These are phyloP conservation scores for Trichoderma gracile DNA, from an alignment of 2,329 filamentous ascomycete genomes.

Conservation along the genomic window DNA sequence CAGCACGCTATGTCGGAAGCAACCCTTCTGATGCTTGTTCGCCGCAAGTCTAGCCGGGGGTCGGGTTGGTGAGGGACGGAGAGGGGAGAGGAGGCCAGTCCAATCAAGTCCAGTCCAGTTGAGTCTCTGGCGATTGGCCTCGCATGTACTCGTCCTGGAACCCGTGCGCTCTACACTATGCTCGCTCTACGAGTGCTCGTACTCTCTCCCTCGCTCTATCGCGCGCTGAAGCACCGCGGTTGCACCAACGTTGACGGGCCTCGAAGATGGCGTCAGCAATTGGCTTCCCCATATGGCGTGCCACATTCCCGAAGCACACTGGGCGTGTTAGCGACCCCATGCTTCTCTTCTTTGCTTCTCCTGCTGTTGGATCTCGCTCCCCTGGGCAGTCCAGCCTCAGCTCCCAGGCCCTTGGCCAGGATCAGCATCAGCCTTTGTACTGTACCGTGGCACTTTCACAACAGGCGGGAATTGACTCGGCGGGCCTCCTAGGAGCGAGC, in stretches of 20 bases:
- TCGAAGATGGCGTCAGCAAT: conserved; percentile 25
- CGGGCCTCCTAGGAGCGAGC: neutral
- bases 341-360: conserved; percentile 14
- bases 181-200: neutral
- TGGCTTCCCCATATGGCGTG: conserved; percentile 21
- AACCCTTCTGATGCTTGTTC: conserved; percentile 28
- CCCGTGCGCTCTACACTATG: too few species aligned
- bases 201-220: neutral
- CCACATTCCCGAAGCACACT: conserved; percentile 24
- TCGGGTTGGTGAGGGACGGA: neutral
- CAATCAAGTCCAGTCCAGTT: too few species aligned
- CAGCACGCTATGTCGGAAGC: conserved; percentile 30
- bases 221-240: conserved; percentile 7
- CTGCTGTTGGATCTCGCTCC: conserved; percentile 19
- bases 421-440: neutral
- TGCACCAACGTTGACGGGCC: conserved; percentile 22
- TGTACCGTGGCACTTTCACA: neutral
- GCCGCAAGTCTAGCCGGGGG: conserved; percentile 25
- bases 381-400: conserved; percentile 20
- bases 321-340: conserved; percentile 21
- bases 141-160: too few species aligned
- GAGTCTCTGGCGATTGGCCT: too few species aligned
- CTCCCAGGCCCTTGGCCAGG: conserved; percentile 3
- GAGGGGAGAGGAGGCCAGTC: too few species aligned
- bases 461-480: neutral